Evolutionary conservation across 2,329 filamentous ascomycete genomes (phyloP), one percentile per base, ranked within the genome.

Genomic region (Alternaria triticimaculans): DNA sequence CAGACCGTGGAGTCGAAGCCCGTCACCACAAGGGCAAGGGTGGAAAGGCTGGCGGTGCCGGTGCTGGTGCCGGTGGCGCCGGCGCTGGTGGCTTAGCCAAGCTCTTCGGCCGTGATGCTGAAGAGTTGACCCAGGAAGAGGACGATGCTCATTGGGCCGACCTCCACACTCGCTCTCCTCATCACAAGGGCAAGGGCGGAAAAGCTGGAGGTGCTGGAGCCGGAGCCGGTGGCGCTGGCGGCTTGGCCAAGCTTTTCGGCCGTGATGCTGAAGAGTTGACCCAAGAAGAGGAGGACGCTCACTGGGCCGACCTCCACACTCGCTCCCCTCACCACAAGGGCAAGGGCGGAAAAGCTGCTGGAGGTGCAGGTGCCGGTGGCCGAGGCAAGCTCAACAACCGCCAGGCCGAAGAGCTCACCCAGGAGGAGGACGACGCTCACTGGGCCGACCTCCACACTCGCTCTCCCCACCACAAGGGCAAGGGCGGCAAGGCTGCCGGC

Each of bases 1-100:
- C 65, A 44, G 60, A 43, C 20, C 72, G 73, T 55, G 56, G 60
- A 28, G 37, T 67, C 28, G 69, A 67, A 45, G 57, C 64, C 20
- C 69, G 63, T 43, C 69, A 70, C 28, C 70, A 69, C 49, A 63
- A 58, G 28, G 69, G 70, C 55, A 68, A 67, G 26, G 70, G 48
- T 8, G 50, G 62, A 45, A 68, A 62, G 23, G 26, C 23, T 14
- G 56, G 20, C n/a, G 56, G 23, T 26, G 30, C 23, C 10, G 56
- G 33, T 10, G 37, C 37, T 18, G 25, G 28, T 18, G 58, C 51
- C 5, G 49, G 48, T 20, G 48, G 49, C 14, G 28, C 49, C 14
- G 48, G 49, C 9, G 28, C 49, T 18, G 49, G 49, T 41, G 49
- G 28, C 10, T 33, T 53, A 4, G 49, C 49, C 28, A 37, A 37